Evolutionary conservation across 2,329 filamentous ascomycete species (phyloP).

Genomic region (Chaetomiaceae sp.): DNA sequence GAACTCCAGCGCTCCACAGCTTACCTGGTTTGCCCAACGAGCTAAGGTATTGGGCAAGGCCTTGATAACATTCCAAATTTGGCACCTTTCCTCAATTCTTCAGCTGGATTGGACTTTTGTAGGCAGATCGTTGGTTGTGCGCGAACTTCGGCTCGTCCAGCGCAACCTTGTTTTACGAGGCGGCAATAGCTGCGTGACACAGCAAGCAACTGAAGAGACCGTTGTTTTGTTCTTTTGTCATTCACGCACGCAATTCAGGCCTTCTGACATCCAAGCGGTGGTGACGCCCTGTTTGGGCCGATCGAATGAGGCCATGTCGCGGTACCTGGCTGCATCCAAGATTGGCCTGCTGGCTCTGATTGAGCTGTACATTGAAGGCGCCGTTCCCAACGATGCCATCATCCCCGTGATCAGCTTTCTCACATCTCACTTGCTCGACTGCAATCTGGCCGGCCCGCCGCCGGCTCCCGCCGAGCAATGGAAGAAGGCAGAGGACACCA

Average conservation of each 20-base stretch:
- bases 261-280: not conserved
- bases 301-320: slow-evolving; percentile 53
- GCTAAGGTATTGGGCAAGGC: too few species aligned
- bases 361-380: slow-evolving; percentile 73
- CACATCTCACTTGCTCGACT: slow-evolving; percentile 45
- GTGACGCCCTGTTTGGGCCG: not conserved
- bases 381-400: slow-evolving; percentile 39
- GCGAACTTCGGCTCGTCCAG: not conserved
- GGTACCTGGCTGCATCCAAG: slow-evolving; percentile 85
- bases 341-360: slow-evolving; percentile 77
- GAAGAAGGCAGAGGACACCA: slow-evolving; percentile 46
- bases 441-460: slow-evolving; percentile 30
- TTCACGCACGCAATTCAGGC: not conserved
- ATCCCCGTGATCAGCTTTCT: slow-evolving; percentile 40
- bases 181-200: not conserved
- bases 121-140: not conserved
- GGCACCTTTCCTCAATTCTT: not conserved
- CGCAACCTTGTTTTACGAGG: not conserved
- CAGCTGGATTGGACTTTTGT: not conserved
- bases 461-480: slow-evolving; percentile 35
- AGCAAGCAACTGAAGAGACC: not conserved
- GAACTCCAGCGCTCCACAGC: not conserved
- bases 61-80: too few species aligned
- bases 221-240: not conserved
- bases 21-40: too few species aligned